A percentile compares a stretch with the other conserved stretches of the same genome.
Evolutionary conservation across 2,329 filamentous ascomycete species (phyloP).

Genomic region (Pseudovirgaria hyperparasitica): DNA sequence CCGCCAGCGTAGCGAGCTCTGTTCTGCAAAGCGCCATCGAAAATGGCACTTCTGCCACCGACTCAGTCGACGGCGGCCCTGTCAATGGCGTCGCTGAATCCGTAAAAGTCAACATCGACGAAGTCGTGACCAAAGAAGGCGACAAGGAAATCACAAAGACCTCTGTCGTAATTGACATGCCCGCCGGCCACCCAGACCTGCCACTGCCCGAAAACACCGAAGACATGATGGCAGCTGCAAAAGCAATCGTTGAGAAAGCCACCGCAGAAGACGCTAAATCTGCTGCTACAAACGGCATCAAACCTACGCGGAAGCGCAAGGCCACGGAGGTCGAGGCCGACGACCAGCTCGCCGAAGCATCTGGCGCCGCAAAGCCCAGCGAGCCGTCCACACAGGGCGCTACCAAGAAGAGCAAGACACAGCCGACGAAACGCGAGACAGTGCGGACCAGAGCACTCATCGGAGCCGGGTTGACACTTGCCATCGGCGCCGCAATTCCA

Average conservation of each 20-base stretch:
- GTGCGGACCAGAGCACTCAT: constrained; percentile 77
- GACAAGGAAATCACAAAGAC: constrained; percentile 58
- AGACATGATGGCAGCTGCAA: constrained; percentile 75
- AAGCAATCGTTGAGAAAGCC: constrained; percentile 72
- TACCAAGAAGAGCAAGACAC: constrained; percentile 68
- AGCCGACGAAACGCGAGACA: constrained; percentile 71
- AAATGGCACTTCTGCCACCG: constrained; percentile 14
- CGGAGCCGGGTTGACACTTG: constrained; percentile 75
- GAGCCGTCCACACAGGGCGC: too few species aligned
- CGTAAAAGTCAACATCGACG: constrained; percentile 58
- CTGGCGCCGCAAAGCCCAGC: too few species aligned
- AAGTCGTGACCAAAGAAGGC: constrained; percentile 44
- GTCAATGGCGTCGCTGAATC: constrained; percentile 36
- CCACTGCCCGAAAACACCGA: constrained; percentile 66
- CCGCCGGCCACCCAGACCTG: constrained; percentile 51
- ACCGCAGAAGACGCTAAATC: constrained; percentile 37
- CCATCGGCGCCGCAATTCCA: constrained; percentile 66
- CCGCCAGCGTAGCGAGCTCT: constrained; percentile 24
- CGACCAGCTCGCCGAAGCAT: constrained; percentile 27
- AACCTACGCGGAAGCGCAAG: constrained; percentile 22
- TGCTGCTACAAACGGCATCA: constrained; percentile 9
- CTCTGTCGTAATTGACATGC: constrained; percentile 64
- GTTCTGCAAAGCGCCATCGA: constrained; percentile 23
- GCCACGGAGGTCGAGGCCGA: constrained; percentile 35
- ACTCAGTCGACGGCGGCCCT: constrained; percentile 28